Conservation (phyloP, 1,284 basidiomycete species). For the Dichomitus squalens region DNA sequence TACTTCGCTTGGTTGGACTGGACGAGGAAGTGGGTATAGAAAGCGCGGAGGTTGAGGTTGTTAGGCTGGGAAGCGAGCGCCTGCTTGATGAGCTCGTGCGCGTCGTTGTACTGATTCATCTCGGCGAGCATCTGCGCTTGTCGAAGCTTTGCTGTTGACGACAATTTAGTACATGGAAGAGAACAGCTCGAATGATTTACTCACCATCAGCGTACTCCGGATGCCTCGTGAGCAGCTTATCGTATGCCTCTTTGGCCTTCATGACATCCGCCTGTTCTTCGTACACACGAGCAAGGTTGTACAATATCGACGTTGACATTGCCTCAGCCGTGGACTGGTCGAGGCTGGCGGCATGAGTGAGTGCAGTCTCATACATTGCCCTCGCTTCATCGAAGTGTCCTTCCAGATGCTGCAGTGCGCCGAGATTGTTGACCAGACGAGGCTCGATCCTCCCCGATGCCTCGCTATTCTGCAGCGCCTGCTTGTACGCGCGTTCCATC, state of each 20-base stretch:
- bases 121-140: slow-evolving; percentile 78
- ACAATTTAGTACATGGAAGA: background rate
- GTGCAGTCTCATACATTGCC: slow-evolving; percentile 66
- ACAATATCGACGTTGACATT: slow-evolving; percentile 81
- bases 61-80: slow-evolving; percentile 69
- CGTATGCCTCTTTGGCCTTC: slow-evolving; percentile 82
- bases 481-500: slow-evolving; percentile 70
- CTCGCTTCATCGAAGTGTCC: slow-evolving; percentile 60
- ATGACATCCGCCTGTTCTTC: slow-evolving; percentile 77
- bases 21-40: slow-evolving; percentile 88
- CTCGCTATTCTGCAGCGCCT: slow-evolving; percentile 68
- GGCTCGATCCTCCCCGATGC: slow-evolving; percentile 55
- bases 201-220: slow-evolving; percentile 93
- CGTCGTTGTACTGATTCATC: slow-evolving; percentile 73
- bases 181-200: slow-evolving; percentile 31
- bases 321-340: slow-evolving; percentile 58
- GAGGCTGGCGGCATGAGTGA: slow-evolving; percentile 56
- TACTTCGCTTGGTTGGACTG: slow-evolving; percentile 69
- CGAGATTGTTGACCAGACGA: slow-evolving; percentile 83
- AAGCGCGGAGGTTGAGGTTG: slow-evolving; percentile 82
- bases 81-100: slow-evolving; percentile 88
- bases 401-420: slow-evolving; percentile 75
- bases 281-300: slow-evolving; percentile 87
- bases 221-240: slow-evolving; percentile 81
- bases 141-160: slow-evolving; percentile 74